phyloP scores from a whole-genome alignment of 2,329 filamentous ascomycete genomes.

The Fusarium kyushuense region DNA sequence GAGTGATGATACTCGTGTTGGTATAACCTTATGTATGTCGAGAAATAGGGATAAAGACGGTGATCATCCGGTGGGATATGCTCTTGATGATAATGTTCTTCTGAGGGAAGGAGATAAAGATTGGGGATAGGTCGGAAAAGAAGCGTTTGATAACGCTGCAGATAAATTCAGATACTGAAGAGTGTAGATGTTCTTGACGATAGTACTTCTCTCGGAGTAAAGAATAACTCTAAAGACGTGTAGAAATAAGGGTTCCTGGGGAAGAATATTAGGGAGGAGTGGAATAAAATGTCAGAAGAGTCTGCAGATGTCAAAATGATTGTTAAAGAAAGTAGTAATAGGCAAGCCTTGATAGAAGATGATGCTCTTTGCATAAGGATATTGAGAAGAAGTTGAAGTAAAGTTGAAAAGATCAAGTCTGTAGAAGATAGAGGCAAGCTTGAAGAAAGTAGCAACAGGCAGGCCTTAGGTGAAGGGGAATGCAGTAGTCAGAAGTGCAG shows the following conservation, averaged over 20 bases:
- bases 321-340: too few species aligned
- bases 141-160: neutral
- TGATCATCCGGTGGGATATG: neutral
- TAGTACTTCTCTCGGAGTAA: too few species aligned
- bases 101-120: neutral
- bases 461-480: neutral
- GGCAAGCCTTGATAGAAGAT: too few species aligned
- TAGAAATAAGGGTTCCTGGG: neutral
- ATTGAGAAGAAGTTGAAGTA: neutral
- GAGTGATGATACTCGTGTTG: neutral
- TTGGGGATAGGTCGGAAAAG: neutral
- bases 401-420: neutral
- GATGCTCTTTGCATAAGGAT: neutral
- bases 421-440: neutral
- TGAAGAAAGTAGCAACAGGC: neutral
- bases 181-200: neutral
- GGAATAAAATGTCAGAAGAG: too few species aligned
- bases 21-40: neutral
- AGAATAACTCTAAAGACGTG: neutral
- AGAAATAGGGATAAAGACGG: neutral
- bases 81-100: neutral
- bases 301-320: too few species aligned
- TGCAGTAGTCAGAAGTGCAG: too few species aligned
- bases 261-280: neutral
- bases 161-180: neutral